A percentile compares a stretch with the other conserved stretches of the same genome.
Conservation (phyloP, 495 filamentous ascomycete genomes). For the Podospora sp. region DNA sequence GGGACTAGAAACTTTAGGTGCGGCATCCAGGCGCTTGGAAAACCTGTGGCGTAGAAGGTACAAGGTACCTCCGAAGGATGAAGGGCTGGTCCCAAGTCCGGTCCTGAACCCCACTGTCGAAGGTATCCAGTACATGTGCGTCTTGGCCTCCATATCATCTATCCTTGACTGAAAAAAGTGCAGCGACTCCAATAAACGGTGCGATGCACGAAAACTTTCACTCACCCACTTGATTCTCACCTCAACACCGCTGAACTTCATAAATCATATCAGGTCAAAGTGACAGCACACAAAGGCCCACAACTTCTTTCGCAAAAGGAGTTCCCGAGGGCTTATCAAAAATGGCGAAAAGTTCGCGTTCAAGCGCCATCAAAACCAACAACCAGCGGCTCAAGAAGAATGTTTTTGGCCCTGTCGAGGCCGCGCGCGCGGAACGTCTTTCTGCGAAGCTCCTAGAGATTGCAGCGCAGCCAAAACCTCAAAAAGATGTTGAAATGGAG, state of each 20-base stretch:
- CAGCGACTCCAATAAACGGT: background rate
- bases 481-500: slow-evolving; percentile 43
- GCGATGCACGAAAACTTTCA: slow-evolving; percentile 4
- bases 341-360: slow-evolving; percentile 84
- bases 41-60: background rate
- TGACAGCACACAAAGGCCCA: background rate
- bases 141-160: background rate
- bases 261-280: background rate
- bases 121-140: background rate
- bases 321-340: slow-evolving; percentile 26
- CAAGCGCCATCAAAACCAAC: slow-evolving; percentile 77
- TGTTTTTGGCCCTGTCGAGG: slow-evolving; percentile 78
- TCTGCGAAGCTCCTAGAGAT: slow-evolving; percentile 79
- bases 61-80: background rate
- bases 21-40: background rate
- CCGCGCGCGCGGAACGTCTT: slow-evolving; percentile 73
- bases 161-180: slow-evolving; percentile 1
- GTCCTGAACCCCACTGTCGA: background rate
- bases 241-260: background rate
- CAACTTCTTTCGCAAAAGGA: no score
- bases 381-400: slow-evolving; percentile 70
- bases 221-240: background rate
- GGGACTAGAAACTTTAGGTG: background rate
- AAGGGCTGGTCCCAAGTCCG: background rate
- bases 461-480: slow-evolving; percentile 65